A percentile compares a stretch with the other conserved stretches of the same genome.
These are phyloP conservation scores for Vittaforma corneae DNA, from an alignment of 371 early-diverging fungal species.

Conservation along the genomic window DNA sequence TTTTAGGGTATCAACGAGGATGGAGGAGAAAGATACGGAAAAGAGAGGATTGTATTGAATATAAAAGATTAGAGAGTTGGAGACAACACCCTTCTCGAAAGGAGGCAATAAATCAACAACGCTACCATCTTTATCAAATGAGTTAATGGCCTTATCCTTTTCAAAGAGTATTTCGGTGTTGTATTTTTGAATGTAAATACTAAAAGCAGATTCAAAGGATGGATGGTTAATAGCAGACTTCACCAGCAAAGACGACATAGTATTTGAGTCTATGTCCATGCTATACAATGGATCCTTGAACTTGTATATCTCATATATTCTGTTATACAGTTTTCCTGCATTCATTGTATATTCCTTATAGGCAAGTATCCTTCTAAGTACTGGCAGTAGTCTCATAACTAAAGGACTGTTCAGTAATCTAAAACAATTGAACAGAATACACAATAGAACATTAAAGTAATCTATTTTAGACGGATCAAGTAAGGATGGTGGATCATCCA, in stretches of 20 bases:
- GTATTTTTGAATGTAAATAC: neutral
- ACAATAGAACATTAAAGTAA: conserved; percentile 21
- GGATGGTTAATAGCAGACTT: neutral
- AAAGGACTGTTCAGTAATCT: neutral
- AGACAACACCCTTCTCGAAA: neutral
- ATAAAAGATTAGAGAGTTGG: neutral
- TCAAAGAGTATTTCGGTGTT: neutral
- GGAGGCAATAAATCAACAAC: neutral
- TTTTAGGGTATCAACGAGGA: neutral
- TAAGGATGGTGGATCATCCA: neutral
- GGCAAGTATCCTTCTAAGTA: conserved; percentile 22
- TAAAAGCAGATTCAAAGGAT: neutral
- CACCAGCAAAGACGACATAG: neutral
- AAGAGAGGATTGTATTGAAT: neutral
- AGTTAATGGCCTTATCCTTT: neutral
- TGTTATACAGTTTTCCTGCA: conserved; percentile 28
- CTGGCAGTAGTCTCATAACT: neutral
- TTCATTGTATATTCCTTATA: conserved; percentile 21
- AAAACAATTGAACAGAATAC: conserved; percentile 10
- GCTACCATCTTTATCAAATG: neutral
- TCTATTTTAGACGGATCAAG: conserved; percentile 9
- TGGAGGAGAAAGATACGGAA: too few relatives aligned
- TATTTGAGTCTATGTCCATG: neutral
- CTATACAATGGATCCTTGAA: neutral
- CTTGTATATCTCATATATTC: neutral